Conservation (phyloP, 148 eudicot species). For the Mesembryanthemum crystallinum region DNA sequence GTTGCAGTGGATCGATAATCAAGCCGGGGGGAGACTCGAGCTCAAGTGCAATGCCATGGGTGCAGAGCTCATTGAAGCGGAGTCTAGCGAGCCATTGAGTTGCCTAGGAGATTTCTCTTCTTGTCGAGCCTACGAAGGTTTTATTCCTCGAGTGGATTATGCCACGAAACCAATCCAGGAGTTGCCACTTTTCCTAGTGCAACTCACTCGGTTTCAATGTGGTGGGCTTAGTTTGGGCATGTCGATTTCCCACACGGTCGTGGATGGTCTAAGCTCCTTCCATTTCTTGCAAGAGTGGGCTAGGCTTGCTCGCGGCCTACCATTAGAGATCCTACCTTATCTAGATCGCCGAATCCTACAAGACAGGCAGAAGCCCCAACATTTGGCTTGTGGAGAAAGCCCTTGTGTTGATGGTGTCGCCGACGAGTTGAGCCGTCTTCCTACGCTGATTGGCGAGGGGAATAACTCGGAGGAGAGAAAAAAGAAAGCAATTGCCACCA, state of each 20-base stretch:
- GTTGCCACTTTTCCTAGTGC: background rate
- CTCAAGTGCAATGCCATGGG: slow-evolving; percentile 4
- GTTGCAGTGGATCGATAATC: background rate
- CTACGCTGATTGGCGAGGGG: background rate
- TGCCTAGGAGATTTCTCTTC: slow-evolving; percentile 1
- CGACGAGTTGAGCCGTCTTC: background rate
- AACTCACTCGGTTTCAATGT: slow-evolving; percentile 11
- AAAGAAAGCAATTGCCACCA: background rate
- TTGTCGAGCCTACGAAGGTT: background rate
- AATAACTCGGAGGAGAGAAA: background rate
- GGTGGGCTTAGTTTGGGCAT: slow-evolving; percentile 5
- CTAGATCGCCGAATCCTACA: slow-evolving; percentile 18
- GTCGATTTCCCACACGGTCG: slow-evolving; percentile 20
- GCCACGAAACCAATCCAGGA: background rate
- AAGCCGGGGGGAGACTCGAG: background rate
- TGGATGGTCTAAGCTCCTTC: slow-evolving; percentile 18
- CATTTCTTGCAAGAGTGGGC: slow-evolving; percentile 31
- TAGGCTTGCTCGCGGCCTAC: background rate
- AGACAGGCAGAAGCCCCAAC: slow-evolving; percentile 7
- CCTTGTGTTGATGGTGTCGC: background rate
- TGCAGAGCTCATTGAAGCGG: background rate
- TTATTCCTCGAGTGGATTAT: background rate
- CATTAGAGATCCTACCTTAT: slow-evolving; percentile 8
- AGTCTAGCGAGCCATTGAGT: background rate
- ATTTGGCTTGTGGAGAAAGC: background rate